A percentile compares a stretch with the other conserved stretches of the same genome.
phyloP scores from a whole-genome alignment of 1,139 yeast genomes.

The Keqinozyma sinolaborantium region DNA sequence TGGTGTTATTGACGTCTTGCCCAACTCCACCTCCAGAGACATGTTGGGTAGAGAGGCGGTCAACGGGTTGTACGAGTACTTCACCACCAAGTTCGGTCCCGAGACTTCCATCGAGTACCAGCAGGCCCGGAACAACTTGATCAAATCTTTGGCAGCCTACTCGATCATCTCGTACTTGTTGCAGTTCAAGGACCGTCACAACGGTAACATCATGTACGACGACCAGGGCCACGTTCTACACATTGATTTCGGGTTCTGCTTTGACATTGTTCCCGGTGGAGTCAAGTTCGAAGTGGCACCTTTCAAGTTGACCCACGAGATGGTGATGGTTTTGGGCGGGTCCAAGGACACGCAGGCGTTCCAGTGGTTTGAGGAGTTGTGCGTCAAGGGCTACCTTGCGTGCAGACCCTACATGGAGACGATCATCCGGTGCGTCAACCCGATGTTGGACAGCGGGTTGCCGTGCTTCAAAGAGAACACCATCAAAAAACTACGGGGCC shows the following conservation, averaged over 20 bases:
- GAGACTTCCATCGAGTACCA: slow-evolving; percentile 89
- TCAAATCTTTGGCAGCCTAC: slow-evolving; percentile 93
- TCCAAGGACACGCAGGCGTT: slow-evolving; percentile 79
- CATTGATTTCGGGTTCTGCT: slow-evolving; percentile 97
- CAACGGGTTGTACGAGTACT: slow-evolving; percentile 92
- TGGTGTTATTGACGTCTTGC: slow-evolving; percentile 97
- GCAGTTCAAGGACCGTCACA: slow-evolving; percentile 97
- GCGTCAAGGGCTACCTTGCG: slow-evolving; percentile 88
- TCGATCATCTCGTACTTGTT: slow-evolving; percentile 87
- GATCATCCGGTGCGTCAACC: slow-evolving; percentile 79
- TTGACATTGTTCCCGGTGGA: slow-evolving; percentile 98
- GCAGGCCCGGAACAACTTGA: slow-evolving; percentile 85
- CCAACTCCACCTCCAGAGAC: slow-evolving; percentile 92
- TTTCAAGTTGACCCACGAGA: slow-evolving; percentile 92
- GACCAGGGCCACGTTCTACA: slow-evolving; percentile 92
- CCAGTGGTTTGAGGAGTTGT: slow-evolving; percentile 90
- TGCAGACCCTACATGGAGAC: slow-evolving; percentile 88
- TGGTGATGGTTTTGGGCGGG: slow-evolving; percentile 96
- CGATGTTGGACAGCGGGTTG: slow-evolving; percentile 93
- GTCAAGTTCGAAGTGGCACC: slow-evolving; percentile 97
- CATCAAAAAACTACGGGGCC: slow-evolving; percentile 65
- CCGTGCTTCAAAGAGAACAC: slow-evolving; percentile 93
- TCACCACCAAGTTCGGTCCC: slow-evolving; percentile 88
- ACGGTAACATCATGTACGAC: slow-evolving; percentile 98
- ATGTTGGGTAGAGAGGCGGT: slow-evolving; percentile 99